phyloP scores from a whole-genome alignment of 2,329 filamentous ascomycete species.

The Trichophyton equinum region DNA sequence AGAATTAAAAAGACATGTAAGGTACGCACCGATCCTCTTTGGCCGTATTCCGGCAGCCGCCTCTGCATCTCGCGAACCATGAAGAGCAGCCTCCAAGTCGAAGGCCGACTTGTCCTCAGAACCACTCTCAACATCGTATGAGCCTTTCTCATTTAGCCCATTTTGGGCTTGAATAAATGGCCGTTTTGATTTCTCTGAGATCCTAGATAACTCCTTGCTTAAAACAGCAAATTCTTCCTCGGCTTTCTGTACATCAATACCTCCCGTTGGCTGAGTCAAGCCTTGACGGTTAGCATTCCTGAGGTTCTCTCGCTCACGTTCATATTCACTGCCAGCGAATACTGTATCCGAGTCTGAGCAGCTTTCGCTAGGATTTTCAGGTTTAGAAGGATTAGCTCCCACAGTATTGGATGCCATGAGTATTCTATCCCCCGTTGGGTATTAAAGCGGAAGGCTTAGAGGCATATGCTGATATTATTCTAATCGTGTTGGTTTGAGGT shows the following conservation, averaged over 20 bases:
- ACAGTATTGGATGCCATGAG: neutral
- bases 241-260: conserved; percentile 36
- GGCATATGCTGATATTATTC: neutral
- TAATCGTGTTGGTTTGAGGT: neutral
- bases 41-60: conserved; percentile 64
- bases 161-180: conserved; percentile 25
- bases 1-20: neutral
- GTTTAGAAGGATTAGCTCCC: neutral
- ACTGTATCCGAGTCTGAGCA: conserved; percentile 22
- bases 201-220: conserved; percentile 27
- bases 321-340: conserved; percentile 18
- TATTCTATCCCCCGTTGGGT: neutral
- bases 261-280: conserved; percentile 22
- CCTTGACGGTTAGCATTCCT: conserved; percentile 23
- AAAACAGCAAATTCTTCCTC: conserved; percentile 33
- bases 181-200: conserved; percentile 26
- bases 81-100: conserved; percentile 61
- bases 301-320: conserved; percentile 21
- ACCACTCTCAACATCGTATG: conserved; percentile 43
- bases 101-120: conserved; percentile 46
- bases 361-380: conserved; percentile 3
- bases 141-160: conserved; percentile 17
- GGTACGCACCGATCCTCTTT: conserved; percentile 52
- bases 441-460: neutral
- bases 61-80: conserved; percentile 59